Base-by-base conservation (phyloP, 140 eudicot species). In the Cichorium intybus region DNA sequence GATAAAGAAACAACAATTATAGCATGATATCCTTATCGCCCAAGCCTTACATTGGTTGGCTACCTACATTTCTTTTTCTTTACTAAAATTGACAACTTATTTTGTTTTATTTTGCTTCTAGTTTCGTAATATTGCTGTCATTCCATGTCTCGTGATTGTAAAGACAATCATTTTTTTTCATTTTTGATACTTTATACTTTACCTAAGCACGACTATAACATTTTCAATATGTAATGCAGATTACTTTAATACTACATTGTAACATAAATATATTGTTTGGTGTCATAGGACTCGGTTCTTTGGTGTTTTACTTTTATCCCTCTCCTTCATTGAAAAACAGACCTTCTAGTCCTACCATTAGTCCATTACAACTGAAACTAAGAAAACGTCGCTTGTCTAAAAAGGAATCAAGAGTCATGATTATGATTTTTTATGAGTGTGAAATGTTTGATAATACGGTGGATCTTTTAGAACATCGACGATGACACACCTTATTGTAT, bases 21-120 rank as follows among this genome's bases (percentile, higher is more conserved):
- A 20, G 33, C 49, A 73, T 63, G 66, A 73, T 73, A 73, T 73
- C 78, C 78, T 73, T 73, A 73, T 73, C 78, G 78, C 58, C 60
- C 66, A 23, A 55, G 39, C 45, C 72, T 55, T 54, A 28, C 60
- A 47, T 63, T 73, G 78, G 78, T 73, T 73, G 78, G 78, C 78
- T 55, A 64, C 35, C 52, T 9, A 55, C 78, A 55, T 73, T 73
- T 71, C 47, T 10, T 43, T 71, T 62, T 33, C 43, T 45, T 27
- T 16, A 10, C 64, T 41, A 45, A 72, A 45, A 64, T 55, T 56
- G 78, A 73, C 72, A 55, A 64, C 9, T 28, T 54, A 15, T 62
- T 68, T 72, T 63, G 65, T 72, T 52, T 63, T 63, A 23, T 73
- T 54, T 63, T 39, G 21, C 34, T 35, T 39, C 29, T 61, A n/a